Evolutionary conservation across 1,284 basidiomycete species (phyloP).

Genomic region (Agroathelia rolfsii): DNA sequence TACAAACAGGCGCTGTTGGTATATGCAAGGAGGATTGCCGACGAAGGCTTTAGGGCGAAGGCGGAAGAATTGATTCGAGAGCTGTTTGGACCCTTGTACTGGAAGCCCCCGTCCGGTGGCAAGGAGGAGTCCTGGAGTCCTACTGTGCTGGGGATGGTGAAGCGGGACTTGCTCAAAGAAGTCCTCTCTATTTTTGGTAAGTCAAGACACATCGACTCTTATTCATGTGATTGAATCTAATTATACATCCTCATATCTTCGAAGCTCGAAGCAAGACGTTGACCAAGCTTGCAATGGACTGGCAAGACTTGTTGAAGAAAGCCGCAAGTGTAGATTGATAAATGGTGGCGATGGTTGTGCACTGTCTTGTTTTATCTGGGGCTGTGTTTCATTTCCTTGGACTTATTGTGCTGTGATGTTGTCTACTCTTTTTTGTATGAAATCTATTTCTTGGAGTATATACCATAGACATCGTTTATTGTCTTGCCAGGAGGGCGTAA

Average conservation of each 20-base stretch:
- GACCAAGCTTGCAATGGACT: slow-evolving; percentile 62
- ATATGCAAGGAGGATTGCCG: slow-evolving; percentile 76
- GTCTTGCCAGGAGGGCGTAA: no score
- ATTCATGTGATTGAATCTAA: not conserved
- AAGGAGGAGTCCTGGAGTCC: slow-evolving; percentile 58
- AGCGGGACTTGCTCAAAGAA: slow-evolving; percentile 74
- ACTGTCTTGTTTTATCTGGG: slow-evolving; percentile 1
- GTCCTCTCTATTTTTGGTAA: slow-evolving; percentile 69
- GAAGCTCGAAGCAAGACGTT: slow-evolving; percentile 65
- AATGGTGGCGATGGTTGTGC: slow-evolving; percentile 21
- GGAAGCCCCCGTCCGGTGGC: slow-evolving; percentile 55
- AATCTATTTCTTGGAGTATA: no score
- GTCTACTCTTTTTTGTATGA: no score
- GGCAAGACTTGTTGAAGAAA: slow-evolving; percentile 68
- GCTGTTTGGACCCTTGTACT: slow-evolving; percentile 79
- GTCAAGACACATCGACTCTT: slow-evolving; percentile 17
- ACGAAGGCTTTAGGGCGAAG: slow-evolving; percentile 77
- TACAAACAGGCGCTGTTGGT: slow-evolving; percentile 66
- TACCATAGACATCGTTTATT: no score
- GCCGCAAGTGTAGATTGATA: slow-evolving; percentile 41
- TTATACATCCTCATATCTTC: no score
- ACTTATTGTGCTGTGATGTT: not conserved
- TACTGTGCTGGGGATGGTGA: slow-evolving; percentile 55
- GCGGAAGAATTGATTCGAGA: slow-evolving; percentile 85
- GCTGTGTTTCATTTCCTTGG: slow-evolving; percentile 1